These are phyloP conservation scores for Fusarium sp. DNA, from an alignment of 2,329 filamentous ascomycete genomes.

Conservation along the genomic window DNA sequence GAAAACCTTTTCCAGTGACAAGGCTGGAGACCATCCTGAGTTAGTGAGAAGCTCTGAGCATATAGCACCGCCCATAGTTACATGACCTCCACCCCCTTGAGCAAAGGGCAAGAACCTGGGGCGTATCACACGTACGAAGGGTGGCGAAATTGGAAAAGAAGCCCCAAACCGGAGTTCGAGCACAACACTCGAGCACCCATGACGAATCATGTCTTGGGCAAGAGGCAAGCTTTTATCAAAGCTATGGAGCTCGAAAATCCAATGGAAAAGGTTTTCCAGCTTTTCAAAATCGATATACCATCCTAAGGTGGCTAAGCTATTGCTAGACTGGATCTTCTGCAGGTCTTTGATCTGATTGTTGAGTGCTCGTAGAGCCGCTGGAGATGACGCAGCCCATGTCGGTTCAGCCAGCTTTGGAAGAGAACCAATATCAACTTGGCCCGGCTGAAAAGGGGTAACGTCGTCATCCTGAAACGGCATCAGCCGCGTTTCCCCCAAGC, in stretches of 20 bases:
- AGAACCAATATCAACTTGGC: slow-evolving; percentile 70
- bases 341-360: slow-evolving; percentile 71
- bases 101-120: slow-evolving; percentile 82
- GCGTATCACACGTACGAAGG: slow-evolving; percentile 85
- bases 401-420: slow-evolving; percentile 71
- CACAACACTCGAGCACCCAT: slow-evolving; percentile 75
- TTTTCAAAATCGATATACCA: slow-evolving; percentile 82
- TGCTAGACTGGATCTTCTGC: slow-evolving; percentile 72
- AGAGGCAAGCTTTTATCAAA: slow-evolving; percentile 79
- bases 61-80: slow-evolving; percentile 86
- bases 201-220: slow-evolving; percentile 78
- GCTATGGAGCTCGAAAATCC: slow-evolving; percentile 90
- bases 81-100: slow-evolving; percentile 84
- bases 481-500: slow-evolving; percentile 30
- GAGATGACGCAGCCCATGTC: slow-evolving; percentile 50
- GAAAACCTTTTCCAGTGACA: slow-evolving; percentile 82
- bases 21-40: slow-evolving; percentile 82
- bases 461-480: slow-evolving; percentile 21
- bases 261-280: slow-evolving; percentile 84
- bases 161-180: slow-evolving; percentile 85
- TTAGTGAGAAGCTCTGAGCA: slow-evolving; percentile 88
- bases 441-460: slow-evolving; percentile 71
- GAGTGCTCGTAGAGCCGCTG: slow-evolving; percentile 46
- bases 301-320: slow-evolving; percentile 75
- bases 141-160: slow-evolving; percentile 82